These are phyloP conservation scores for Colletotrichum graminicola DNA, from an alignment of 2,329 filamentous ascomycete genomes.

Conservation along the genomic window DNA sequence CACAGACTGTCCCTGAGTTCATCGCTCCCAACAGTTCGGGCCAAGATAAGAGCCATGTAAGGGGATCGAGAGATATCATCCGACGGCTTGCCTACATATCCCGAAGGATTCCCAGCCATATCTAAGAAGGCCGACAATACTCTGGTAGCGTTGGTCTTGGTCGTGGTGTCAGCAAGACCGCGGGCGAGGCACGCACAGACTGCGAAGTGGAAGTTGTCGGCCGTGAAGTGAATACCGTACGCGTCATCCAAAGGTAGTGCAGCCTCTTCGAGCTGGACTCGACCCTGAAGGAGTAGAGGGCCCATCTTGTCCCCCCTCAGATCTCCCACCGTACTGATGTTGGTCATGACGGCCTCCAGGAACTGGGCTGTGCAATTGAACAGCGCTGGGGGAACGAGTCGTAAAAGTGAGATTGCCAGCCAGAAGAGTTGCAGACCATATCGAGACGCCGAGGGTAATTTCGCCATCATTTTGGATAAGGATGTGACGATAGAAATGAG, in stretches of 20 bases:
- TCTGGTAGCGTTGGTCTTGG: conserved; percentile 68
- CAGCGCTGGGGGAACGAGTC: conserved; percentile 71
- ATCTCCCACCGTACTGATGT: conserved; percentile 72
- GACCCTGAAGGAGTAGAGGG: conserved; percentile 70
- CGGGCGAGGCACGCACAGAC: conserved; percentile 74
- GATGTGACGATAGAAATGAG: conserved; percentile 75
- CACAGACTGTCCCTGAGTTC: conserved; percentile 74
- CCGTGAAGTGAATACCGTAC: conserved; percentile 74
- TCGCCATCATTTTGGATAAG: conserved; percentile 78
- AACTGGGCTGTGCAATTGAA: conserved; percentile 77
- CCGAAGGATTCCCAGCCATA: conserved; percentile 56
- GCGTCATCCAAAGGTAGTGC: conserved; percentile 72
- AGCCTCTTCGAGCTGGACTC: conserved; percentile 71
- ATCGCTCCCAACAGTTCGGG: conserved; percentile 67
- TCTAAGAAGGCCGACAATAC: conserved; percentile 73
- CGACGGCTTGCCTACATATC: conserved; percentile 43
- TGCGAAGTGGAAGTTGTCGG: conserved; percentile 75
- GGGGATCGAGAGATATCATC: conserved; percentile 56
- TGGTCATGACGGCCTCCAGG: conserved; percentile 73
- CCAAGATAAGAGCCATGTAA: conserved; percentile 71
- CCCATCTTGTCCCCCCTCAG: conserved; percentile 71
- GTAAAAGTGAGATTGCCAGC: conserved; percentile 75
- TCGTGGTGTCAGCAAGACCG: conserved; percentile 72
- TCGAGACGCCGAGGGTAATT: conserved; percentile 74
- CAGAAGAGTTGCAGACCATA: conserved; percentile 79